Evolutionary conservation across 2,329 filamentous ascomycete species (phyloP).

Genomic region (Mariannaea sp.): DNA sequence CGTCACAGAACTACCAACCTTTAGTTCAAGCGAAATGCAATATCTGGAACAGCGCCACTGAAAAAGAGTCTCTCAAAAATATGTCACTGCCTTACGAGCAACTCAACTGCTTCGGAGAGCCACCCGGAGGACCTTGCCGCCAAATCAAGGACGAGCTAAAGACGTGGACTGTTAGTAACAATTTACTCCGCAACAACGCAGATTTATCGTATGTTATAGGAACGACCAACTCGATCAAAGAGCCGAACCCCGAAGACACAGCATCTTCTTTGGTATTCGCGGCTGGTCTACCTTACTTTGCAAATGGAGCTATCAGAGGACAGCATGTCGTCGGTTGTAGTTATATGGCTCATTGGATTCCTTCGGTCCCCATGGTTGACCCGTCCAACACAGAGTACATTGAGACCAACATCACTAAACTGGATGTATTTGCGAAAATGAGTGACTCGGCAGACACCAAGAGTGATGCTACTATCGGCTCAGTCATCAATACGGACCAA

Average conservation of each 20-base stretch:
- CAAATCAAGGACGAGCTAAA: not conserved
- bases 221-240: not conserved
- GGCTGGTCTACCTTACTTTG: not conserved
- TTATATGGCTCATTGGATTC: conserved; percentile 12
- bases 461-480: not conserved
- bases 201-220: no score
- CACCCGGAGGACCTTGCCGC: not conserved
- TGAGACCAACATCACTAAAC: conserved; percentile 1
- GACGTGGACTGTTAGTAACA: not conserved
- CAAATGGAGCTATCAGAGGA: not conserved
- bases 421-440: not conserved
- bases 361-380: not conserved
- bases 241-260: not conserved
- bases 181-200: not conserved
- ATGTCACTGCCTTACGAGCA: not conserved
- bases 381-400: not conserved
- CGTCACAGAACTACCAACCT: not conserved
- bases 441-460: not conserved
- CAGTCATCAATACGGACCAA: not conserved
- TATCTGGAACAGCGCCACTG: not conserved
- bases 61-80: not conserved
- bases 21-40: conserved; percentile 8
- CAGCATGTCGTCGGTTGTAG: conserved; percentile 3
- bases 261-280: not conserved
- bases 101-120: conserved; percentile 3